Conservation (phyloP, 148 eudicot genomes). For the Heliamphora exappendiculata region DNA sequence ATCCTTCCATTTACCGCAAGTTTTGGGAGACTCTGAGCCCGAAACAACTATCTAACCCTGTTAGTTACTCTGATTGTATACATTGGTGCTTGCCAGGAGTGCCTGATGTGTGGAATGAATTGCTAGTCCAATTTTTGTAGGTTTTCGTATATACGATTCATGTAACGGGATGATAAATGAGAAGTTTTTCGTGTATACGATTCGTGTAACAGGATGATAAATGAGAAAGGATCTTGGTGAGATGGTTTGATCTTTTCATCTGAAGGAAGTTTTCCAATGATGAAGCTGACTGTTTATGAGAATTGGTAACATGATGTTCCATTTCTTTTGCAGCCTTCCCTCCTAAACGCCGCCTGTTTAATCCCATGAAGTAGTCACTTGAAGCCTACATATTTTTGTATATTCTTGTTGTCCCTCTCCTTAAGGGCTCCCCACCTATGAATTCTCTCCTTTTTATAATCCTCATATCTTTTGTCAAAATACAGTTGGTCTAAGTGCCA, state of each 20-base stretch:
- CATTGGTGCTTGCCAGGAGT: conserved; percentile 97
- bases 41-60: conserved; percentile 58
- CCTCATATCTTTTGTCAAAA: too few species aligned
- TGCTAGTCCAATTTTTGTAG: conserved; percentile 70
- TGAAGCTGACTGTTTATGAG: background rate
- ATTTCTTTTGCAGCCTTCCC: background rate
- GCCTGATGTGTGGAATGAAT: conserved; percentile 81
- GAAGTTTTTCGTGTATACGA: background rate
- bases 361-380: too few species aligned
- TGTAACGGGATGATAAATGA: background rate
- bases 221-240: background rate
- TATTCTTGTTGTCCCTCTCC: too few species aligned
- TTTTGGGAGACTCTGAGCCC: conserved; percentile 84
- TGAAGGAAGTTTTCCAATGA: background rate
- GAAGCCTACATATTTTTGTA: too few species aligned
- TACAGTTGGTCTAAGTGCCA: too few species aligned
- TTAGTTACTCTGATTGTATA: conserved; percentile 80
- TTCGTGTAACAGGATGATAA: background rate
- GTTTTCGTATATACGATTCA: background rate
- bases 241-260: background rate
- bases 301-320: background rate
- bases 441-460: too few species aligned
- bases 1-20: conserved; percentile 89
- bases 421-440: too few species aligned
- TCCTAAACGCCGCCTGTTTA: too few species aligned